These are phyloP conservation scores for Tuber aestivum DNA, from an alignment of 495 filamentous ascomycete genomes.

Conservation along the genomic window DNA sequence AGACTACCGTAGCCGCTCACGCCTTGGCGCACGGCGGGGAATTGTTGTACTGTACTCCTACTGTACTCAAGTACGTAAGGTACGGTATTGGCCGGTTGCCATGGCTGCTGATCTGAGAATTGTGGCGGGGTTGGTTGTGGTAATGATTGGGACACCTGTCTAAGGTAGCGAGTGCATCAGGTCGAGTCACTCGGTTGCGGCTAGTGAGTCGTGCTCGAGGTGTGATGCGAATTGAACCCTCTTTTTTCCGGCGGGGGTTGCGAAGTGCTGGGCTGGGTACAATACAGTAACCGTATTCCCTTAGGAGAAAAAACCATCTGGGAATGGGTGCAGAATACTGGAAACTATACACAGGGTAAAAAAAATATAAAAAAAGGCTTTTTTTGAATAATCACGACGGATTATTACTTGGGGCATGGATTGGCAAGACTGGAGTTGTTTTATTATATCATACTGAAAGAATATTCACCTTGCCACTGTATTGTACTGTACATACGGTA, in stretches of 20 bases:
- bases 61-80: no score
- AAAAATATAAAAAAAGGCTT: no score
- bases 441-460: no score
- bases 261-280: neutral
- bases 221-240: neutral
- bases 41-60: slow-evolving; percentile 26
- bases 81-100: no score
- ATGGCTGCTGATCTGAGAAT: neutral
- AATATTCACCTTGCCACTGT: no score
- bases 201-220: neutral
- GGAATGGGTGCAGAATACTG: neutral
- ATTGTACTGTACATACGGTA: no score
- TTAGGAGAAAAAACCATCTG: slow-evolving; percentile 14
- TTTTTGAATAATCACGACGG: neutral
- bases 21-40: slow-evolving; percentile 65
- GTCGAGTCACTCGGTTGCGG: neutral
- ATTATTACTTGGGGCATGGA: no score
- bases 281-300: no score
- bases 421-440: no score
- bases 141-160: slow-evolving; percentile 14
- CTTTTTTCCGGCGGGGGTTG: no score
- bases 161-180: neutral
- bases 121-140: slow-evolving; percentile 11
- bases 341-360: neutral
- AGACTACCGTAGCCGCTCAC: slow-evolving; percentile 55